A percentile compares a stretch with the other conserved stretches of the same genome.
Conservation (phyloP, 352 stramenopile species). For the Phytophthora macrochlamydospora region DNA sequence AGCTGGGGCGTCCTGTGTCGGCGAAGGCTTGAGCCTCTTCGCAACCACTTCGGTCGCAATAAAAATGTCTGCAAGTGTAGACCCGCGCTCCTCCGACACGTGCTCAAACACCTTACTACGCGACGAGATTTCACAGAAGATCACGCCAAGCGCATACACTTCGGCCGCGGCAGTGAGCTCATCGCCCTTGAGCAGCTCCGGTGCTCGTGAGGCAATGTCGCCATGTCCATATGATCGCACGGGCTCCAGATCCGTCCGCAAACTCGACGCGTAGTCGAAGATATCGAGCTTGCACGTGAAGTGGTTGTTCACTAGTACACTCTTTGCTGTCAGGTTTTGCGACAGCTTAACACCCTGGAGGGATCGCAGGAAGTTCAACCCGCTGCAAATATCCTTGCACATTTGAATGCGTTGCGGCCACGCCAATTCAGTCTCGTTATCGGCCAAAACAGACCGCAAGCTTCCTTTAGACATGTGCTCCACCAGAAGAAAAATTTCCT, state of each 20-base stretch:
- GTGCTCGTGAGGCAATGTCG: constrained; percentile 59
- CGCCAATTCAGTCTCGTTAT: constrained; percentile 51
- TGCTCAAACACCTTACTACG: constrained; percentile 50
- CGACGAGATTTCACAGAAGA: constrained; percentile 76
- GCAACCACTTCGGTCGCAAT: constrained; percentile 59
- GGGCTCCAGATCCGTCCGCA: constrained; percentile 49
- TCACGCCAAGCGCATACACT: constrained; percentile 73
- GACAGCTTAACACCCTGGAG: constrained; percentile 38
- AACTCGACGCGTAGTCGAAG: constrained; percentile 64
- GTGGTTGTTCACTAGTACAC: constrained; percentile 56
- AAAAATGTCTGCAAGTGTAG: constrained; percentile 66
- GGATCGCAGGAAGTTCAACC: constrained; percentile 60
- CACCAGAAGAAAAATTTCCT: constrained; percentile 71
- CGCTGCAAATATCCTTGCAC: constrained; percentile 51
- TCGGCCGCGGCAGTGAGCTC: constrained; percentile 54
- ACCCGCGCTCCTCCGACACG: constrained; percentile 48
- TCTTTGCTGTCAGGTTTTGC: constrained; percentile 61
- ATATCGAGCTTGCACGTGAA: constrained; percentile 81
- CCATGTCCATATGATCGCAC: constrained; percentile 56
- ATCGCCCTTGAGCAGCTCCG: constrained; percentile 60
- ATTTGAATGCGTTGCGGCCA: constrained; percentile 63
- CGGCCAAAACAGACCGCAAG: constrained; percentile 55
- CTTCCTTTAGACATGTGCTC: constrained; percentile 82
- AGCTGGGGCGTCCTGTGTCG: constrained; percentile 46
- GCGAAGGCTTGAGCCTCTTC: constrained; percentile 44